These are phyloP conservation scores for Umbellularia californica DNA, from an alignment of 164 flowering plant species.

Conservation along the genomic window DNA sequence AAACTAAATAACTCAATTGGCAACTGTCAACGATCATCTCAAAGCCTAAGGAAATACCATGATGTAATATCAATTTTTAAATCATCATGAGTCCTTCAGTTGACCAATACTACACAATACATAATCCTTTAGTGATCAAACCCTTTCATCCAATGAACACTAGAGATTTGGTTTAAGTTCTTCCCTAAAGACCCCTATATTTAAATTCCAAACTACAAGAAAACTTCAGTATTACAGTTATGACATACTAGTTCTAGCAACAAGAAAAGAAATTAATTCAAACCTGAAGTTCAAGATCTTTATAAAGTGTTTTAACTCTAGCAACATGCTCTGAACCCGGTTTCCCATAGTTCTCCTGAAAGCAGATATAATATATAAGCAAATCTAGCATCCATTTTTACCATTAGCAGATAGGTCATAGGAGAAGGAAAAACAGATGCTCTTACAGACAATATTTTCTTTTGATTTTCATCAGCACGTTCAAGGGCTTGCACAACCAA, in stretches of 20 bases:
- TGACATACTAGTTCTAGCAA: not conserved
- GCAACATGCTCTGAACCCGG: conserved; percentile 53
- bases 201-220: no score
- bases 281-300: conserved; percentile 76
- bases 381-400: not conserved
- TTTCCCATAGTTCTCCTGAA: conserved; percentile 90
- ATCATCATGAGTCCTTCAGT: no score
- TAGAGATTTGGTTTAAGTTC: no score
- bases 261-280: conserved; percentile 1
- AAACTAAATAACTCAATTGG: no score
- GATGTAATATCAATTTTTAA: no score
- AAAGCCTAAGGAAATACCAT: no score
- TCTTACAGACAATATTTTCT: conserved; percentile 62
- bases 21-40: no score
- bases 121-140: no score
- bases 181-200: no score
- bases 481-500: conserved; percentile 95
- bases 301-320: conserved; percentile 75
- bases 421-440: not conserved
- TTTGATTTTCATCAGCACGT: conserved; percentile 62
- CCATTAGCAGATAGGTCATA: not conserved
- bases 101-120: no score
- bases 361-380: conserved; percentile 11
- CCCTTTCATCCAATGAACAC: no score
- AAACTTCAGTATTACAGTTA: not conserved